Evolutionary conservation across 148 eudicot genomes (phyloP), one percentile per base, ranked within the genome.

Genomic region (Pharnaceum exiguum): DNA sequence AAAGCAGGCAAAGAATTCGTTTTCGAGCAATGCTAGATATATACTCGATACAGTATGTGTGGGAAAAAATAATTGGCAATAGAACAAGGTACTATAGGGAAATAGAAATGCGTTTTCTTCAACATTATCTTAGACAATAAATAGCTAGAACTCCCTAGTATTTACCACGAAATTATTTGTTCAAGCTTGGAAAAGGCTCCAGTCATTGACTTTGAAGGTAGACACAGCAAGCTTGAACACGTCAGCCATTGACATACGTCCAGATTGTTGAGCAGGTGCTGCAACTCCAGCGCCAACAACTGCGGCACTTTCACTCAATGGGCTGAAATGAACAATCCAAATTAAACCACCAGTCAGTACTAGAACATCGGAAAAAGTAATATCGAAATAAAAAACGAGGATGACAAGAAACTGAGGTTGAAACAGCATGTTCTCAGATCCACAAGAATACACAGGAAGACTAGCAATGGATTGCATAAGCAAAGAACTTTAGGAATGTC

Each of bases 261-360:
- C 99, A 48, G 86, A 76, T 52, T 83, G 83, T 59, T 75, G 81
- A 64, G 96, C 96, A 21, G 98, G 96, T 45, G 68, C 62, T 31
- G 83, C 68, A 18, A 63, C 65, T 45, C 99, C 99, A 45, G 89
- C 86, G 51, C 96, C 89, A 55, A 93, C 95, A 5, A 89, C 22
- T n/a, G 51, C 68, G 18, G 96, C 99, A 60, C 82, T 79, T 66
- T 85, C 96, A 68, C 99, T 93, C 67, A 81, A 63, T 32, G 95
- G 90, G 67, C 99, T 93, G 79, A 57, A 61, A 49, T 35, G 44
- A 53, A 17, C 5, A 57, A 38, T 24, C 27, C 18, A 43, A 13
- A 54, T 1, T 27, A 9, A 7, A 12, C 13, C 33, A 30, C 2
- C 40, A 30, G 37, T 55, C 28, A 62, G 36, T 15, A 3, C 4